These are phyloP conservation scores for Neckera pumila DNA, from an alignment of 225 moss, liverwort and hornwort genomes.

Conservation along the genomic window DNA sequence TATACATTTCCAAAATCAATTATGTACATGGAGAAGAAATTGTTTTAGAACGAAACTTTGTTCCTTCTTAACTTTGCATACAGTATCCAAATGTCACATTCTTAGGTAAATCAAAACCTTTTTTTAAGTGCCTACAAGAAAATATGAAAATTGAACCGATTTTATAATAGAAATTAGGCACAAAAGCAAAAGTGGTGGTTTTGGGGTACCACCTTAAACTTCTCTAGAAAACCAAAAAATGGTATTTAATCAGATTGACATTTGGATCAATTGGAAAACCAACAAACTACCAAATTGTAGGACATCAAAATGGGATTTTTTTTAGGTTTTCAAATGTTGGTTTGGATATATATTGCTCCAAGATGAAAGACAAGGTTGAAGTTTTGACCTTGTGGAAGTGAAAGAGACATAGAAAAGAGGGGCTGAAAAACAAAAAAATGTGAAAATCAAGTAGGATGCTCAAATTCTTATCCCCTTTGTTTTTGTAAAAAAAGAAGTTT, in stretches of 20 bases:
- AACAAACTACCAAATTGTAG: background rate
- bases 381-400: background rate
- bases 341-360: background rate
- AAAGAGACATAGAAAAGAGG: rapidly evolving
- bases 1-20: too few species aligned
- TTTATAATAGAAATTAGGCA: too few species aligned
- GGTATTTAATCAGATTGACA: background rate
- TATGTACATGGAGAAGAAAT: too few species aligned
- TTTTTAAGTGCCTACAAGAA: too few species aligned
- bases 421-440: background rate
- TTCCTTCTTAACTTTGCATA: too few species aligned
- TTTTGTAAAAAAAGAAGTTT: background rate
- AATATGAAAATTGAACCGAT: too few species aligned
- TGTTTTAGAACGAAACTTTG: too few species aligned
- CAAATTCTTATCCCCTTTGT: background rate
- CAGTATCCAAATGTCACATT: too few species aligned
- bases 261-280: rapidly evolving
- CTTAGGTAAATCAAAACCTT: too few species aligned
- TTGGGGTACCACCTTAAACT: too few species aligned
- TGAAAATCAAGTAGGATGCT: background rate
- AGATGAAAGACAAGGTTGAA: background rate
- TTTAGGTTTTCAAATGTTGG: background rate
- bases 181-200: too few species aligned
- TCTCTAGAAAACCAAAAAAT: background rate
- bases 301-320: background rate